Conservation (phyloP, 768 basidiomycete species). For the Termitomyces sp. region DNA sequence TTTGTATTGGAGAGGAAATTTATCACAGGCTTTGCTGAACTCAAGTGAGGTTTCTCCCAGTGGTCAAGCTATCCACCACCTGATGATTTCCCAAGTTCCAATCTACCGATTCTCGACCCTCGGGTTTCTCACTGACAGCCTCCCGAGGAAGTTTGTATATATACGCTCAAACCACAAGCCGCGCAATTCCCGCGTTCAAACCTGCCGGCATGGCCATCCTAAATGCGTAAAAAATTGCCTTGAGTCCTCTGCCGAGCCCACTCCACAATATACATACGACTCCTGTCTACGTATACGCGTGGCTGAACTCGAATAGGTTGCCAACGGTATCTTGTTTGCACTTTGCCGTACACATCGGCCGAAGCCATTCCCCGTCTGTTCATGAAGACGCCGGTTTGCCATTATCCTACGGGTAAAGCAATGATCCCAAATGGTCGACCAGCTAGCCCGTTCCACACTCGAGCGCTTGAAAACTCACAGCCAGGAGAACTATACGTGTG, state of each 20-base stretch:
- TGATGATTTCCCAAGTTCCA: background rate
- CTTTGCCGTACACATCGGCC: constrained; percentile 11
- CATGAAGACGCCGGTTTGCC: background rate
- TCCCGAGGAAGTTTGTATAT: background rate
- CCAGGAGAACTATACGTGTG: background rate
- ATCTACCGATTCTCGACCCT: background rate
- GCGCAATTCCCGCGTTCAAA: background rate
- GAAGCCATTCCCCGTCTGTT: constrained; percentile 1
- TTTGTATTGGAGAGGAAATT: background rate
- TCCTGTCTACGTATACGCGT: constrained; percentile 3
- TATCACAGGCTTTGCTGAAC: background rate
- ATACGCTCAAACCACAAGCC: background rate
- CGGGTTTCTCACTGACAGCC: constrained; percentile 2
- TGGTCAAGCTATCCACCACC: background rate
- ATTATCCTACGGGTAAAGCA: background rate
- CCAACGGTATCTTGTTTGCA: background rate
- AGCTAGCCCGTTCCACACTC: background rate
- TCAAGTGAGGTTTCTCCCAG: background rate
- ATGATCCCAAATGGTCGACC: background rate
- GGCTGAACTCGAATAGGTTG: background rate
- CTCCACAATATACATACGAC: background rate
- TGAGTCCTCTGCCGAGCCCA: background rate
- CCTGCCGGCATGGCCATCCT: background rate
- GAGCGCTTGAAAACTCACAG: background rate
- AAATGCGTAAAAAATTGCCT: background rate